Base-by-base conservation (phyloP, 108 stramenopile genomes). In the Thalassiosira profunda region DNA sequence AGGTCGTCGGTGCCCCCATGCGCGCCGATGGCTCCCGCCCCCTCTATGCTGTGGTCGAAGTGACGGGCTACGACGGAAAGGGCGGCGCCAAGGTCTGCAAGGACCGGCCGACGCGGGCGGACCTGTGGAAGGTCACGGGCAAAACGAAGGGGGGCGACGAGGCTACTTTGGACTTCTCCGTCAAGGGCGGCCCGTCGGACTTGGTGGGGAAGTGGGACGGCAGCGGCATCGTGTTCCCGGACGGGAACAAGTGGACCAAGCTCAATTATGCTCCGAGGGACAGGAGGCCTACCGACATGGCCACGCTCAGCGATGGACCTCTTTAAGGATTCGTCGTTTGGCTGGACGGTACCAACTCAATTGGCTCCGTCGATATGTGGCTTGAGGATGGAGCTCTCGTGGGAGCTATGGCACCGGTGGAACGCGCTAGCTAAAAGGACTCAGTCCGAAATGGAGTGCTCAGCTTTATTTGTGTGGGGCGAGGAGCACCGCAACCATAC, bases 241-340 rank as follows among this genome's bases (percentile, higher is more conserved):
- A 82, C 53, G 81, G 81, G 4, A 82, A 82, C 69, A 82, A 82
- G 58, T 82, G 81, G 81, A 60, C 63, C 20, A 82, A 82, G 70
- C 58, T 76, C 12, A 24, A 38, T 14, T 34, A 42, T 35, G 72
- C 63, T 45, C 72, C 79, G 25, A 37, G 34, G 18, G 43, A 54
- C 24, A 64, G 79, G 20, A 38, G 40, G 41, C 79, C 79, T 10
- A 34, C 41, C 21, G 79, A 80, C 46, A 80, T 80, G 79, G 57
- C 72, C 14, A 80, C 79, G 7, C 60, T 80, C n/a, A 80, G 46
- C 26, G 46, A 47, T 47, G 46, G 46, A 47, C 46, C 46, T n/a
- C 46, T 47, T 23, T 47, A 47, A 47, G n/a, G n/a, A n/a, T n/a
- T n/a, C n/a, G n/a, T n/a, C n/a, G n/a, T n/a, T n/a, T n/a, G n/a